A percentile compares a stretch with the other conserved stretches of the same genome.
Conservation (phyloP, 257 asterid genomes). For the Primulina tabacum region DNA sequence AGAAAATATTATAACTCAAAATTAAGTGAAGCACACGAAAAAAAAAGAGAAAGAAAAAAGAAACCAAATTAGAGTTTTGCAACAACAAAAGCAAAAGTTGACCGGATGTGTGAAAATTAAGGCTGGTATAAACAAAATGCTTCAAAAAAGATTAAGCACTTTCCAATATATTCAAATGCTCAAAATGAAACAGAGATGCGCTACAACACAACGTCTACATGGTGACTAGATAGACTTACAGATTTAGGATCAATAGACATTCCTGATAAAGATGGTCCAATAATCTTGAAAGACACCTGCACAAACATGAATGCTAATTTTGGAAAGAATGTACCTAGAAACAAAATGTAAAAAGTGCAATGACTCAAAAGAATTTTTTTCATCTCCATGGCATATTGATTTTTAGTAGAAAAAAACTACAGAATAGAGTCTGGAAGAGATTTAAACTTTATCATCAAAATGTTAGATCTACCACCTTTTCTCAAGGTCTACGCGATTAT, state of each 20-base stretch:
- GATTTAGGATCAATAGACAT: conserved; percentile 89
- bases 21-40: background rate
- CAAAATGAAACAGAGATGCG: conserved; percentile 5
- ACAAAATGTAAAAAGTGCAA: conserved; percentile 14
- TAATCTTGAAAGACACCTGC: conserved; percentile 92
- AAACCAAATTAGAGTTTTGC: background rate
- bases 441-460: conserved; percentile 1
- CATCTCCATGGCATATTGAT: conserved; percentile 9
- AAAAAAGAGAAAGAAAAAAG: no score
- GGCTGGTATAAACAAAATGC: background rate
- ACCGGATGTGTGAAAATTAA: no score
- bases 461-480: conserved; percentile 1
- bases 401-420: conserved; percentile 2
- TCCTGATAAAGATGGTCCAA: conserved; percentile 82
- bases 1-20: no score
- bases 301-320: conserved; percentile 26
- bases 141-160: conserved; percentile 2
- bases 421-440: background rate
- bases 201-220: background rate
- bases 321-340: conserved; percentile 20
- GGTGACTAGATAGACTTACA: conserved; percentile 41
- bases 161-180: conserved; percentile 4
- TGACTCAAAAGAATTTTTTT: background rate
- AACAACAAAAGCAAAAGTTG: background rate
- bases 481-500: conserved; percentile 11